A percentile compares a stretch with the other conserved stretches of the same genome.
phyloP scores from a whole-genome alignment of 2,329 filamentous ascomycete genomes.

The Fusarium anthophilum region DNA sequence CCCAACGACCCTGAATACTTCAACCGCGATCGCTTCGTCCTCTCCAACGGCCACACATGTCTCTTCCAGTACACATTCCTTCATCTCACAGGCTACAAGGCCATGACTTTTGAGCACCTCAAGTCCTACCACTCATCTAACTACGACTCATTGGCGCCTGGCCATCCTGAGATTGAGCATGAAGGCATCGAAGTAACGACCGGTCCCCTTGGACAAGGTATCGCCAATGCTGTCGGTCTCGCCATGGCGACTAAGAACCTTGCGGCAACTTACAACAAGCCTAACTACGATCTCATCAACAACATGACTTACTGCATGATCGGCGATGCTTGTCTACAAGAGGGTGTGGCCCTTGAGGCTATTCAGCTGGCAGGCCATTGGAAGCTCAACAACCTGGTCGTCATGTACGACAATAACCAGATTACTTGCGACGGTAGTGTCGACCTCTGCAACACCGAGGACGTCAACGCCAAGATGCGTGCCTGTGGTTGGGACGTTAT shows the following conservation, averaged over 20 bases:
- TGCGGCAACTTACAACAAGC: constrained; percentile 62
- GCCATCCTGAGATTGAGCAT: constrained; percentile 66
- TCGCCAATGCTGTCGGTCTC: constrained; percentile 68
- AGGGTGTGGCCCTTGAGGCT: constrained; percentile 66
- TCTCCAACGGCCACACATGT: constrained; percentile 68
- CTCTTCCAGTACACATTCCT: constrained; percentile 64
- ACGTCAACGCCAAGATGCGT: constrained; percentile 66
- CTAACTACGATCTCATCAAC: constrained; percentile 57
- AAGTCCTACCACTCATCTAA: constrained; percentile 60
- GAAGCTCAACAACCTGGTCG: constrained; percentile 63
- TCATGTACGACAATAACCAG: constrained; percentile 71
- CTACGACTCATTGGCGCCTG: constrained; percentile 61
- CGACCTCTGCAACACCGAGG: constrained; percentile 63
- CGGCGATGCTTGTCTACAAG: constrained; percentile 67
- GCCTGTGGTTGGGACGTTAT: constrained; percentile 66
- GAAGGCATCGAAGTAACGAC: constrained; percentile 68
- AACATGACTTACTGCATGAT: constrained; percentile 66
- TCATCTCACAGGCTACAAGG: constrained; percentile 62
- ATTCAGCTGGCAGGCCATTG: constrained; percentile 66
- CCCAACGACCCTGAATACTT: constrained; percentile 65
- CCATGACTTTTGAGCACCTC: constrained; percentile 66
- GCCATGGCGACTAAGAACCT: constrained; percentile 67
- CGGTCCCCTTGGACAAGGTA: constrained; percentile 66
- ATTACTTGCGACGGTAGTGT: constrained; percentile 67
- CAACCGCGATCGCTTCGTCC: constrained; percentile 70